Base-by-base conservation (phyloP, 1,284 basidiomycete genomes). In the Cryptococcus wingfieldii region DNA sequence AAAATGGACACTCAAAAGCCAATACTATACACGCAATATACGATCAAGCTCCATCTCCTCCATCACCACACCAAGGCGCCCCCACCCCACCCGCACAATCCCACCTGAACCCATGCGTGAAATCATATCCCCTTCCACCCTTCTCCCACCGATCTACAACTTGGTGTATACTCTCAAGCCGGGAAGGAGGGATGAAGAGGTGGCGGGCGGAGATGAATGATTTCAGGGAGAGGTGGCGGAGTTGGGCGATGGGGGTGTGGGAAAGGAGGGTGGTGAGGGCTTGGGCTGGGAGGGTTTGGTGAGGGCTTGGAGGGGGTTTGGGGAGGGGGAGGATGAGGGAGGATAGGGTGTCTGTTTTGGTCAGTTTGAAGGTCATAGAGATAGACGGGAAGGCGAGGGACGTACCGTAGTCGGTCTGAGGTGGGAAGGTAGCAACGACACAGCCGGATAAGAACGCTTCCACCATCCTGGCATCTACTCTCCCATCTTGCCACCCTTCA, bases 361-460 rank as follows among this genome's bases (percentile, higher is more conserved):
- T 46, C 38, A 37, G 16, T 23, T 23, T 43, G n/a, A 55, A 19
- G 4, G 13, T 13, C 16, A 16, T n/a, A 37, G 28, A 18, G n/a
- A 18, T 14, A n/a, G 14, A 10, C 18, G 37, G 23, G 25, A 19
- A 19, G 25, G n/a, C 25, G 9, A 9, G 13, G 12, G 23, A 13
- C 61, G 56, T 50, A 66, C 66, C 63, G 43, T 62, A 58, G 38
- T 65, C 59, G 1, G 63, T 56, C 7, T 66, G 58, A 1, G 69
- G 72, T 4, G 59, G 54, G 6, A 64, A 66, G 2, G 55, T 65
- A 1, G 72, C 72, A 0, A 72, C 70, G 4, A 72, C 57, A 50
- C 72, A 74, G 0, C 70, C 72, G 0, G 69, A 63, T 5, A 72
- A 51, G 65, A 74, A 66, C 10, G 70, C 70, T 49, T 69, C 53